These are phyloP conservation scores for Aspergillus carbonarius DNA, from an alignment of 2,329 filamentous ascomycete species.

Conservation along the genomic window DNA sequence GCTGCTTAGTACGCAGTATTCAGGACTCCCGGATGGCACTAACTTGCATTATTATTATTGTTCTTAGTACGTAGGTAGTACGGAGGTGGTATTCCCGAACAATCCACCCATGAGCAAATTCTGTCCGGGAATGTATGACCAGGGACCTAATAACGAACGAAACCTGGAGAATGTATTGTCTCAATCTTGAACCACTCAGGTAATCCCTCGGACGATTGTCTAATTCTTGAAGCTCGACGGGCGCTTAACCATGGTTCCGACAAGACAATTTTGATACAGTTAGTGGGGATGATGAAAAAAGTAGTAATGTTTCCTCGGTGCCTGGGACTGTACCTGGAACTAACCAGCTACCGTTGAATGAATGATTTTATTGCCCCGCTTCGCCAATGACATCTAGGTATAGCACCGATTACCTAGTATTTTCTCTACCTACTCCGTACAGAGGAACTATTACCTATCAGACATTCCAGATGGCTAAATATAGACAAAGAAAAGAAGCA, in stretches of 20 bases:
- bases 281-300: constrained; percentile 19
- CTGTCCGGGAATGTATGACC: too few species aligned
- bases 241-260: constrained; percentile 16
- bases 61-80: neutral
- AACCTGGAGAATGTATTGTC: neutral
- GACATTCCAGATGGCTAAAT: neutral
- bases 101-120: too few species aligned
- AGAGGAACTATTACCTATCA: neutral
- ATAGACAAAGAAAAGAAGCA: neutral
- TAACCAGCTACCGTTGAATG: neutral
- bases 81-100: too few species aligned
- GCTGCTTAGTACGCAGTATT: neutral
- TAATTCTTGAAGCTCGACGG: constrained; percentile 2
- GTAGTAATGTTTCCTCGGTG: neutral
- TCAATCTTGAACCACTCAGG: neutral
- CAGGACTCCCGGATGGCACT: neutral
- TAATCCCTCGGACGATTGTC: neutral
- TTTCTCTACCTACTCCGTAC: neutral
- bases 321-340: neutral
- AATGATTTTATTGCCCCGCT: neutral
- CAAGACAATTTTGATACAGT: constrained; percentile 18
- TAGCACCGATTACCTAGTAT: neutral
- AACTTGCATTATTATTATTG: neutral
- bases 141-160: too few species aligned
- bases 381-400: neutral